Evolutionary conservation across 805 yeast genomes (phyloP), one percentile per base, ranked within the genome.

Genomic region (Candida gorgasii): DNA sequence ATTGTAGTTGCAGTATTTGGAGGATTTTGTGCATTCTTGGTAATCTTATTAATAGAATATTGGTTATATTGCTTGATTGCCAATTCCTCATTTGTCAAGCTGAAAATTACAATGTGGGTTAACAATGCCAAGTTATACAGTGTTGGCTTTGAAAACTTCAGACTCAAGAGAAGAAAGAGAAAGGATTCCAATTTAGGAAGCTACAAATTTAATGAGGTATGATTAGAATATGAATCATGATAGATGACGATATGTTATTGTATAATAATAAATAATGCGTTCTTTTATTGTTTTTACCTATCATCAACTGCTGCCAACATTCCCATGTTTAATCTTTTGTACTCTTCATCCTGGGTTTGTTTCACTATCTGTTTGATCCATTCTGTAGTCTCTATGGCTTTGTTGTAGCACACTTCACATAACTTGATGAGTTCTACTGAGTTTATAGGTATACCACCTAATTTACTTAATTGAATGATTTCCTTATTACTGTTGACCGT

Each of bases 401-500:
- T 73, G 3, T 61, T 58, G 53, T 77, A 79, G 1, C 96, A 93
- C 43, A 74, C 68, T 44, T 76, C 77, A 23, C 86, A 76, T 58
- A 93, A 84, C 18, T 81, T 79, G 71, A 88, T 69, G 38, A 92
- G 65, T 18, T 76, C 67, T 27, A 75, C 56, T 0, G 93, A 88
- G 54, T 87, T 90, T 50, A 92, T 79, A 5, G 90, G 86, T 35
- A 86, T 67, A 0, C 96, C 97, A 39, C 98, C 99, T 23, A 89
- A 86, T 57, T 92, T 93, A 32, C 85, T 76, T 20, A 93, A 73
- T 59, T 93, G 99, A 37, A 96, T 90, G 6, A 93, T 70, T 55
- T 93, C 99, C 51, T 92, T 78, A 58, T 92, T 92, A 52, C 86
- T 88, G 61, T 93, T 93, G 44, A 90, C 65, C 0, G 99, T 89